Percentiles rank a stretch among this genome's conserved stretches.
phyloP scores from a whole-genome alignment of 306 rosid genomes.

The Hippophae rhamnoides region DNA sequence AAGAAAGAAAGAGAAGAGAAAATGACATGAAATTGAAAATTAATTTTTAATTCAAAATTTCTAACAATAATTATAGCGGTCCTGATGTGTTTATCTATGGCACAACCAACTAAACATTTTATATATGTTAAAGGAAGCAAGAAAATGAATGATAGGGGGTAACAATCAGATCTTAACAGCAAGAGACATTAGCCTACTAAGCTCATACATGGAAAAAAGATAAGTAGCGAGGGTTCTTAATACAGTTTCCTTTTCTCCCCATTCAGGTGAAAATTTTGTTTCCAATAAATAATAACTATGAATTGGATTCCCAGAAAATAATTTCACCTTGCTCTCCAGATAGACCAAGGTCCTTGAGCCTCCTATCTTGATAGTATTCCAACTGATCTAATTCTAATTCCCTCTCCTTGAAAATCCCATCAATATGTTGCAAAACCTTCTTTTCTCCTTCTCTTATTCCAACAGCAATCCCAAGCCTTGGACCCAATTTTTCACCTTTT shows the following conservation, averaged over 20 bases:
- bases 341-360: slow-evolving; percentile 97
- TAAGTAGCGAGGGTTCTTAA: too few species aligned
- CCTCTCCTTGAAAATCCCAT: slow-evolving; percentile 52
- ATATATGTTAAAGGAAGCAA: too few species aligned
- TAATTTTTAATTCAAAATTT: too few species aligned
- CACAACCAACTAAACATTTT: too few species aligned
- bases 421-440: slow-evolving; percentile 65
- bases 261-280: neutral
- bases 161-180: too few species aligned
- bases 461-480: slow-evolving; percentile 71
- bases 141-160: too few species aligned
- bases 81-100: too few species aligned
- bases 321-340: slow-evolving; percentile 80
- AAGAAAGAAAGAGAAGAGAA: too few species aligned
- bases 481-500: slow-evolving; percentile 43
- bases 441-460: slow-evolving; percentile 88
- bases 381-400: slow-evolving; percentile 51
- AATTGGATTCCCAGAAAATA: slow-evolving; percentile 57
- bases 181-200: too few species aligned
- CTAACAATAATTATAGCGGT: too few species aligned
- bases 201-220: too few species aligned
- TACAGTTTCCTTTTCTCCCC: neutral
- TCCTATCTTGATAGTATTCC: slow-evolving; percentile 83
- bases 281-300: neutral
- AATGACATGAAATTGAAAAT: too few species aligned